phyloP scores from a whole-genome alignment of 352 stramenopile genomes.

The Phytophthora cactorum region DNA sequence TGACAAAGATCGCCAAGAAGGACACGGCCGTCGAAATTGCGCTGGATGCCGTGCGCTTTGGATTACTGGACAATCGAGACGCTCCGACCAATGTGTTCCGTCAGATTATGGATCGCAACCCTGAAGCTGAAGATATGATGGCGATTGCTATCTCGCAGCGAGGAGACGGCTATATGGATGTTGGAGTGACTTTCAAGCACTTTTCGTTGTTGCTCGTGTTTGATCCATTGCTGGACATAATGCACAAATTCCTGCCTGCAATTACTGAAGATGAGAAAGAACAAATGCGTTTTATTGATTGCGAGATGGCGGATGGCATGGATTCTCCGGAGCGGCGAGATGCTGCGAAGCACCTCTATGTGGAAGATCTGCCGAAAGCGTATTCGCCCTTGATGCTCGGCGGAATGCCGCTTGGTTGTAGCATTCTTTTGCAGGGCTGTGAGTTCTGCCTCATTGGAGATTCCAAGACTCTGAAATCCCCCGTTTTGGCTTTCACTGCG shows the following conservation, averaged over 20 bases:
- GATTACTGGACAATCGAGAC: slow-evolving; percentile 72
- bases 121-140: slow-evolving; percentile 63
- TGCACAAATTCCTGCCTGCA: slow-evolving; percentile 67
- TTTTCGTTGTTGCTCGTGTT: slow-evolving; percentile 82
- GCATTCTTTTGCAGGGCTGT: slow-evolving; percentile 57
- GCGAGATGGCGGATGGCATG: slow-evolving; percentile 45
- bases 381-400: slow-evolving; percentile 76
- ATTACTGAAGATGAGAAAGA: slow-evolving; percentile 74
- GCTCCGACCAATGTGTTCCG: slow-evolving; percentile 72
- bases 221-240: slow-evolving; percentile 65
- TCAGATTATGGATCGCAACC: slow-evolving; percentile 81
- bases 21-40: slow-evolving; percentile 50
- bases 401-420: slow-evolving; percentile 58
- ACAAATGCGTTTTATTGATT: slow-evolving; percentile 75
- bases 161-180: slow-evolving; percentile 59
- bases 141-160: slow-evolving; percentile 52
- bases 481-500: slow-evolving; percentile 83
- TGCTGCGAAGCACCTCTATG: slow-evolving; percentile 48
- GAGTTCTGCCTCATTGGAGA: slow-evolving; percentile 87
- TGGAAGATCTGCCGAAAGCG: slow-evolving; percentile 61
- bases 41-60: slow-evolving; percentile 68
- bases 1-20: slow-evolving; percentile 53
- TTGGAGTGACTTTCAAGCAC: slow-evolving; percentile 58
- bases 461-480: slow-evolving; percentile 68
- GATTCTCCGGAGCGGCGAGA: slow-evolving; percentile 70